These are phyloP conservation scores for Pythium oligandrum DNA, from an alignment of 352 stramenopile species.

Conservation along the genomic window DNA sequence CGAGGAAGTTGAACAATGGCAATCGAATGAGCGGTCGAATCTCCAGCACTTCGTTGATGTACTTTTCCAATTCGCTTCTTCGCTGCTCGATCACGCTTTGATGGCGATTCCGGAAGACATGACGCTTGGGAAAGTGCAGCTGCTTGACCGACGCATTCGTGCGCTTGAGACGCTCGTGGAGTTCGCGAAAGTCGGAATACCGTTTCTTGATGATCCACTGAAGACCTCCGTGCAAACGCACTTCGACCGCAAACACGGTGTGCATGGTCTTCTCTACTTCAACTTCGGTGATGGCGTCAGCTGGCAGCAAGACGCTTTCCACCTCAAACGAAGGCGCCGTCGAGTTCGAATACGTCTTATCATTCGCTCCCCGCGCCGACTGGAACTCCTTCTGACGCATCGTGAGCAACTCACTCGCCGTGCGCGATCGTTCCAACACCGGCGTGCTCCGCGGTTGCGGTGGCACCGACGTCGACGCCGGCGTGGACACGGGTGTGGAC, in stretches of 20 bases:
- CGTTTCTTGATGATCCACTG: constrained; percentile 88
- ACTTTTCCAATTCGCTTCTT: constrained; percentile 80
- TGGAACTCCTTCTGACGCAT: constrained; percentile 46
- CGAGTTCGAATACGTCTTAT: constrained; percentile 29
- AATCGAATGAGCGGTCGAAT: constrained; percentile 77
- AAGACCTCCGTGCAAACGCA: constrained; percentile 71
- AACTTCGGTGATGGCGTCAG: constrained; percentile 59
- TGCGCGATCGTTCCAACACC: constrained; percentile 64
- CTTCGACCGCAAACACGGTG: constrained; percentile 78
- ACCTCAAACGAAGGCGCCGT: constrained; percentile 74
- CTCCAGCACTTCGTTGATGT: constrained; percentile 84
- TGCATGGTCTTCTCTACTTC: constrained; percentile 83
- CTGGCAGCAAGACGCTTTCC: constrained; percentile 69
- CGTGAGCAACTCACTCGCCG: constrained; percentile 63
- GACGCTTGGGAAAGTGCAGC: constrained; percentile 81
- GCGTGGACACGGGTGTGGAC: not conserved
- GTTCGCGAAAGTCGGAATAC: constrained; percentile 86
- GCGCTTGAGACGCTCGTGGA: constrained; percentile 79
- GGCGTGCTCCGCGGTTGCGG: constrained; percentile 26
- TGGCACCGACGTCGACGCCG: constrained; percentile 1
- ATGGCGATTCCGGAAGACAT: constrained; percentile 82
- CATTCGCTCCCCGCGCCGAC: constrained; percentile 28
- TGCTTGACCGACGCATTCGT: constrained; percentile 75
- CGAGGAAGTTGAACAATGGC: constrained; percentile 85
- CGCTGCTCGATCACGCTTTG: constrained; percentile 84